Conservation (phyloP, 495 filamentous ascomycete species). For the Cladorrhinum samala region DNA sequence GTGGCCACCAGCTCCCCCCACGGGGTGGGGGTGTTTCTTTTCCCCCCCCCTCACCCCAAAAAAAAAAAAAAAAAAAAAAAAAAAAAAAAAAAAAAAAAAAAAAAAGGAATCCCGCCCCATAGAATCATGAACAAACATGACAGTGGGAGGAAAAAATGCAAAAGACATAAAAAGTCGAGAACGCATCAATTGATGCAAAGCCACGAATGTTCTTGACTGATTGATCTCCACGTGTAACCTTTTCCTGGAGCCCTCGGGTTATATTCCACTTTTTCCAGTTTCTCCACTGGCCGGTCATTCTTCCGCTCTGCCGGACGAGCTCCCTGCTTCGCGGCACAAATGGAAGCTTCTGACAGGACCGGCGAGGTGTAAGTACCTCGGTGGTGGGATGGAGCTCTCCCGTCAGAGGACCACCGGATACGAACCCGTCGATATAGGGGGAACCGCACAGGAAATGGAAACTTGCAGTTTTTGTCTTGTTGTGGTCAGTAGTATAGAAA, state of each 20-base stretch:
- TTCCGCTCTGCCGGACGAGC: constrained; percentile 24
- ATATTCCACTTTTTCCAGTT: not conserved
- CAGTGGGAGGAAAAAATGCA: no score
- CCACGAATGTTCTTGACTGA: not conserved
- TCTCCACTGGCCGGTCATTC: constrained; percentile 16
- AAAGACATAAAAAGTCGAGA: no score
- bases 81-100: no score
- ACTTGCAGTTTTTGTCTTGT: no score
- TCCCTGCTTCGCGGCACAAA: constrained; percentile 16
- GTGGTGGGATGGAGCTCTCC: constrained; percentile 4
- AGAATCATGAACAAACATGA: no score
- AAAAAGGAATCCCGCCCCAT: no score
- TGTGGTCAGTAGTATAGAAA: no score
- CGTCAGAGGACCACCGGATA: not conserved
- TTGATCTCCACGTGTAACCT: not conserved
- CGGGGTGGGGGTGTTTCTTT: no score
- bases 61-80: no score
- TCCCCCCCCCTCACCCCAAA: no score
- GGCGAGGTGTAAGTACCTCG: constrained; percentile 4
- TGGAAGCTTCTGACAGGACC: constrained; percentile 12
- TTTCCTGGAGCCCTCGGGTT: not conserved
- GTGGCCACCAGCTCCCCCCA: no score
- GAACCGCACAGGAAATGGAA: not conserved
- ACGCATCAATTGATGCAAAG: no score
- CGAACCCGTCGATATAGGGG: not conserved